Percentiles rank a stretch among this genome's conserved stretches.
These are phyloP conservation scores for Scolecobasidium constrictum DNA, from an alignment of 2,329 filamentous ascomycete genomes.

Conservation along the genomic window DNA sequence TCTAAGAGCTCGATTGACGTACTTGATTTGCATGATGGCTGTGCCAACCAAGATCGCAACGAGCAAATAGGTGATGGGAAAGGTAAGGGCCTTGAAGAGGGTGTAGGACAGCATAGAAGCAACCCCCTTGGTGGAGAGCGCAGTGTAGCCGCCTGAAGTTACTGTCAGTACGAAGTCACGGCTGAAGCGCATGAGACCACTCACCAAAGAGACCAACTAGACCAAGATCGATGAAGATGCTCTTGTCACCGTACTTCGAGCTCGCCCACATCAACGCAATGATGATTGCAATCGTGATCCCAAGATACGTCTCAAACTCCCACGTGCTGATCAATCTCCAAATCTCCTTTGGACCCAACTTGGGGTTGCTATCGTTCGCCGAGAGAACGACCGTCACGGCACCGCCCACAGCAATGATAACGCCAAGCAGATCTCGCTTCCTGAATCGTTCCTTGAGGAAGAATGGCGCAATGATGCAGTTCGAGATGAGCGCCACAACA, in stretches of 20 bases:
- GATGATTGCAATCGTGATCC: constrained; percentile 64
- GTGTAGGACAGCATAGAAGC: constrained; percentile 90
- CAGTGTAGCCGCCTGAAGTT: constrained; percentile 77
- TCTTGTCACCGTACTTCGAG: constrained; percentile 69
- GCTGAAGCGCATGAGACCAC: constrained; percentile 8
- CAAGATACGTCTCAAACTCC: constrained; percentile 87
- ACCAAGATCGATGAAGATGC: constrained; percentile 84
- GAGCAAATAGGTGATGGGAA: constrained; percentile 84
- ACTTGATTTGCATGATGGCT: constrained; percentile 93
- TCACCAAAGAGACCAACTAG: constrained; percentile 87
- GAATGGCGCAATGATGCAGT: constrained; percentile 90
- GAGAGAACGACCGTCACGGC: constrained; percentile 90
- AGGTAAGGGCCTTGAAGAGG: constrained; percentile 78
- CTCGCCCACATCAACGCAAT: constrained; percentile 70
- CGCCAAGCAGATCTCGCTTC: constrained; percentile 73
- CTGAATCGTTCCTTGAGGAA: constrained; percentile 89
- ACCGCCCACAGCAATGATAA: constrained; percentile 74
- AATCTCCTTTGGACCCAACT: constrained; percentile 81
- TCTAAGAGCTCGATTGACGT: constrained; percentile 82
- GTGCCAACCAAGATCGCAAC: constrained; percentile 68
- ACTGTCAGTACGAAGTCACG: constrained; percentile 3
- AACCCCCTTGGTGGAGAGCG: constrained; percentile 88
- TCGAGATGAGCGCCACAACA: constrained; percentile 92
- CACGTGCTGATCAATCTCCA: constrained; percentile 78
- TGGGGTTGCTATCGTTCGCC: constrained; percentile 79